A percentile compares a stretch with the other conserved stretches of the same genome.
Conservation (phyloP, 2,329 filamentous ascomycete genomes). For the Fusarium nelsonii region DNA sequence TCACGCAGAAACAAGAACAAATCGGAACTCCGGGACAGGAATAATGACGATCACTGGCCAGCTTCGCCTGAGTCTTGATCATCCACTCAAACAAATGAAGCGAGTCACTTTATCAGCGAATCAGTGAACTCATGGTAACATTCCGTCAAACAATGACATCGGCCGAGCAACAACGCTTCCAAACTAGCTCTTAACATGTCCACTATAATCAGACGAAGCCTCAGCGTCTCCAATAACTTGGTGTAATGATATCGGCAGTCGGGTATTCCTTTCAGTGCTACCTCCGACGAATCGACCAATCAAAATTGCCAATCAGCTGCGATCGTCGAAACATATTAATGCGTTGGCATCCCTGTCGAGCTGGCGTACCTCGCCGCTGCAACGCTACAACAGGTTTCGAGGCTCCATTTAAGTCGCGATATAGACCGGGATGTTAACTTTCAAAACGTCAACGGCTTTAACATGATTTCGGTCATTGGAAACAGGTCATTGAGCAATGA, state of each 20-base stretch:
- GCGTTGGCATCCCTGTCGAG: constrained; percentile 31
- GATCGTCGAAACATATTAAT: constrained; percentile 30
- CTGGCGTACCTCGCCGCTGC: constrained; percentile 33
- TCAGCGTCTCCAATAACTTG: not conserved
- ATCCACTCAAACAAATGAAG: not conserved
- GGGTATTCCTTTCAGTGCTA: constrained; percentile 24
- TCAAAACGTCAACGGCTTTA: constrained; percentile 33
- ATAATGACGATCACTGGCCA: not conserved
- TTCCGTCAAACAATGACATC: constrained; percentile 14
- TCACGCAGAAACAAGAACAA: not conserved
- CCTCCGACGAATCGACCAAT: constrained; percentile 30
- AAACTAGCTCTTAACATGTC: not conserved
- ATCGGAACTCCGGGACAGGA: not conserved
- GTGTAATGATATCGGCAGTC: constrained; percentile 20
- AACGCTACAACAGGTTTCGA: constrained; percentile 40
- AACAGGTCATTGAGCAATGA: constrained; percentile 24
- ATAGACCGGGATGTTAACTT: constrained; percentile 31
- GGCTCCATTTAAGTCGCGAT: constrained; percentile 10
- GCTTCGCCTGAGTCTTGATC: not conserved
- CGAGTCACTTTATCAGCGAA: constrained; percentile 6
- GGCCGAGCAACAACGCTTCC: constrained; percentile 7
- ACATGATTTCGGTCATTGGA: not conserved
- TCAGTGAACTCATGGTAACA: not conserved
- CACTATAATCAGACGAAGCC: not conserved
- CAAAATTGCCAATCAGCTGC: not conserved